phyloP scores from a whole-genome alignment of 2,329 filamentous ascomycete species.

The Fusarium staphyleae region DNA sequence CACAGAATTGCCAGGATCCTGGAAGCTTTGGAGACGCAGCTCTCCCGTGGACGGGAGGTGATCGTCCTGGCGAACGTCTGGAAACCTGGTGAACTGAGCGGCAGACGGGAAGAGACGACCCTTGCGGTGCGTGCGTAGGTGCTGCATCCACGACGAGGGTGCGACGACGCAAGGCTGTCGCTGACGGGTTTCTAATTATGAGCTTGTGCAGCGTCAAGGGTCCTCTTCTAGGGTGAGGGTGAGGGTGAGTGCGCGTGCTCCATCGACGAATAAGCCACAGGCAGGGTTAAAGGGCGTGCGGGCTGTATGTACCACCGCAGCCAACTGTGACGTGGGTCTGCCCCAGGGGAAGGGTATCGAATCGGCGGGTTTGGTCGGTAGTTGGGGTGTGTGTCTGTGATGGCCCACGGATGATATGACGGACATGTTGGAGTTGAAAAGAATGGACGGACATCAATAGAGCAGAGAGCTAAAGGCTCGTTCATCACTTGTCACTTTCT shows the following conservation, averaged over 20 bases:
- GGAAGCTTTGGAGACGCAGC: constrained; percentile 8
- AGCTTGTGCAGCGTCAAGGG: constrained; percentile 12
- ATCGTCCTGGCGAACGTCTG: constrained; percentile 23
- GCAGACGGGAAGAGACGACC: constrained; percentile 24
- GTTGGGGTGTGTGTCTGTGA: background rate
- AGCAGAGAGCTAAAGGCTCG: constrained; percentile 18
- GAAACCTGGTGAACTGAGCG: constrained; percentile 23
- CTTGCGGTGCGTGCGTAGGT: background rate
- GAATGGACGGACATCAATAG: constrained; percentile 4
- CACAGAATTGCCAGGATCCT: constrained; percentile 18
- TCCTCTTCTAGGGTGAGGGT: constrained; percentile 3
- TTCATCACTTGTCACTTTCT: constrained; percentile 32
- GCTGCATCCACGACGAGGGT: constrained; percentile 28
- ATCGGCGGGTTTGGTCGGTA: constrained; percentile 31
- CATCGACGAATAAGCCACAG: background rate
- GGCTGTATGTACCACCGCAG: constrained; percentile 12
- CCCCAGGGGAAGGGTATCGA: constrained; percentile 34
- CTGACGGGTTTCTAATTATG: constrained; percentile 12
- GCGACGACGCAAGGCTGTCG: constrained; percentile 10
- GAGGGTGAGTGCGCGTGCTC: background rate
- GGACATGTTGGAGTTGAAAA: constrained; percentile 23
- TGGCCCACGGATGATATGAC: constrained; percentile 16
- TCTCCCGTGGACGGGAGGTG: constrained; percentile 27
- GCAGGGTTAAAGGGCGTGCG: background rate
- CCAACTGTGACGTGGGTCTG: constrained; percentile 24